Evolutionary conservation across 2,329 filamentous ascomycete species (phyloP).

Genomic region (Scedosporium aurantiacum): DNA sequence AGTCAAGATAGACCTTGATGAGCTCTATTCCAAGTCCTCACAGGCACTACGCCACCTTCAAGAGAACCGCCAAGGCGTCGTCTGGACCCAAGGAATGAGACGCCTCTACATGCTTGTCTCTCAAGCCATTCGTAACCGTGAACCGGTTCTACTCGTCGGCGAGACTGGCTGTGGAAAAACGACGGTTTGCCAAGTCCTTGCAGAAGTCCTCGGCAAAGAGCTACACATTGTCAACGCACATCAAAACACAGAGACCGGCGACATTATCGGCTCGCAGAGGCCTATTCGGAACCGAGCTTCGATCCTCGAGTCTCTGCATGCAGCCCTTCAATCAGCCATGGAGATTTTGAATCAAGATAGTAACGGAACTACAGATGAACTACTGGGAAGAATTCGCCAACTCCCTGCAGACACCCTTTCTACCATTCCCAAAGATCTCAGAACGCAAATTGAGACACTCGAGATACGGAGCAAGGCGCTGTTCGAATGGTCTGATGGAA

Average conservation of each 20-base stretch:
- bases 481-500: conserved; percentile 95
- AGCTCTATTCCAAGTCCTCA: conserved; percentile 56
- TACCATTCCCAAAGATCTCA: conserved; percentile 35
- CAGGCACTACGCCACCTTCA: conserved; percentile 40
- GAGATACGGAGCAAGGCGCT: conserved; percentile 64
- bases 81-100: conserved; percentile 95
- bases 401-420: conserved; percentile 31
- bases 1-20: conserved; percentile 63
- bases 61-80: conserved; percentile 52
- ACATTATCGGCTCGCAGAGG: conserved; percentile 89
- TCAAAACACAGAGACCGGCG: conserved; percentile 94
- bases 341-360: conserved; percentile 21
- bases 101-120: conserved; percentile 83
- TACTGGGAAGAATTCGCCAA: conserved; percentile 27
- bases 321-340: conserved; percentile 45
- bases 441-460: conserved; percentile 33
- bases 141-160: conserved; percentile 87
- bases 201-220: conserved; percentile 64
- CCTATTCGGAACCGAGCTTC: conserved; percentile 76
- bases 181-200: conserved; percentile 85
- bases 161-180: conserved; percentile 98
- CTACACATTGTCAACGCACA: conserved; percentile 93
- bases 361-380: neutral
- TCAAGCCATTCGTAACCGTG: conserved; percentile 75
- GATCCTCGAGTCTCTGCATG: conserved; percentile 53